Evolutionary conservation across 192 early-diverging fungal genomes (phyloP).

Genomic region (Coemansia sp.): DNA sequence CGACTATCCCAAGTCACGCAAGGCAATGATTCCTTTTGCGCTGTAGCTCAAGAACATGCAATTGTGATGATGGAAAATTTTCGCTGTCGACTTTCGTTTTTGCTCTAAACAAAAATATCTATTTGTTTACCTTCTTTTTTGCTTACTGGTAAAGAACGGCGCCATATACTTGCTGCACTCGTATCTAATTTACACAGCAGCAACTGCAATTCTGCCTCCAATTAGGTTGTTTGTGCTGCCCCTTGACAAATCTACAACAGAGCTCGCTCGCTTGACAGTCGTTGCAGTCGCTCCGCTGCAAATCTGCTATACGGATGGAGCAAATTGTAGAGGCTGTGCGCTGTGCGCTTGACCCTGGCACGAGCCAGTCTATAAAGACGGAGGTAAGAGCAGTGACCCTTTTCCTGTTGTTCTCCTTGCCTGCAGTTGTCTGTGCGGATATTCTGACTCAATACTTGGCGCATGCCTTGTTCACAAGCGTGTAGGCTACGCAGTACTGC

Average conservation of each 20-base stretch:
- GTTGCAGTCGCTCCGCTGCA: not conserved
- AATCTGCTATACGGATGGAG: slow-evolving; percentile 53
- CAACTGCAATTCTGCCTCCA: not conserved
- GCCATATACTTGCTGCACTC: too few relatives aligned
- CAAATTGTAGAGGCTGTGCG: slow-evolving; percentile 79
- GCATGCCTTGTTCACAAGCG: not conserved
- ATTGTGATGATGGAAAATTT: slow-evolving; percentile 8
- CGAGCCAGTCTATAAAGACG: slow-evolving; percentile 62
- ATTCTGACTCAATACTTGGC: slow-evolving; percentile 8
- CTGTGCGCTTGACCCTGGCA: slow-evolving; percentile 71
- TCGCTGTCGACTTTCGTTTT: not conserved
- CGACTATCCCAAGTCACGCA: slow-evolving; percentile 83
- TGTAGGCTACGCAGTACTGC: slow-evolving; percentile 78
- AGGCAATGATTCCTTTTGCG: slow-evolving; percentile 71
- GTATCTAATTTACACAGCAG: not conserved
- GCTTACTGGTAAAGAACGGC: not conserved
- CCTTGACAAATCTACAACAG: not conserved
- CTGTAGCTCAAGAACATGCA: too few relatives aligned
- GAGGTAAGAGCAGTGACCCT: slow-evolving; percentile 62
- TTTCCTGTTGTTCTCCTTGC: not conserved
- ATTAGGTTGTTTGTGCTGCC: not conserved
- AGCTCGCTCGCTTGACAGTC: not conserved
- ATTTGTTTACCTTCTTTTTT: too few relatives aligned
- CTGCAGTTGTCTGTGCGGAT: not conserved
- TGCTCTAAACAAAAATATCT: not conserved